phyloP scores from a whole-genome alignment of 768 basidiomycete species.

The Tulasnella sp. region DNA sequence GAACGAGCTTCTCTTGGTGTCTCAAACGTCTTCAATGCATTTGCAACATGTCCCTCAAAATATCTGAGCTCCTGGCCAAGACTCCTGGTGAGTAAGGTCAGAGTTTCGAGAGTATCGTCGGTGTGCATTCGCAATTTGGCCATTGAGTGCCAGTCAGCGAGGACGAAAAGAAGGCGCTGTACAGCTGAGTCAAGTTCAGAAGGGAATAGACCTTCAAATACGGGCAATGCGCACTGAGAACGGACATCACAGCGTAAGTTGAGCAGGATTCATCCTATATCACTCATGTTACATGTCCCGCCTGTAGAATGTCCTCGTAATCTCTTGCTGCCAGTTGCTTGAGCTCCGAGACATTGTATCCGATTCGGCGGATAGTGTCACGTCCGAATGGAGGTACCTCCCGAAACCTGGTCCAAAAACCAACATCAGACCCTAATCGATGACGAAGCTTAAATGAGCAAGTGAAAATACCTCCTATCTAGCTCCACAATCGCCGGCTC shows the following conservation, averaged over 20 bases:
- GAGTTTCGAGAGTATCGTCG: neutral
- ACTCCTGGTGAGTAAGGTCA: neutral
- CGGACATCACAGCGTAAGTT: neutral
- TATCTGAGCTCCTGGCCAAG: constrained; percentile 13
- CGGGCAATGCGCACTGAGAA: constrained; percentile 34
- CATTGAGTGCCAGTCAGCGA: constrained; percentile 28
- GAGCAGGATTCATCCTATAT: too few relatives aligned
- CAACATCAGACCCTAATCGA: too few relatives aligned
- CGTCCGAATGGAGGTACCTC: constrained; percentile 1
- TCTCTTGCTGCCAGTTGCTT: constrained; percentile 36
- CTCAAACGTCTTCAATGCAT: constrained; percentile 24
- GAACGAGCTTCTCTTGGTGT: neutral
- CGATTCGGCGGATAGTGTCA: constrained; percentile 25
- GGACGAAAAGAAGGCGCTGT: constrained; percentile 3
- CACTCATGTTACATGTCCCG: neutral
- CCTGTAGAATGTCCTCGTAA: constrained; percentile 43
- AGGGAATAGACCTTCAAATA: constrained; percentile 29
- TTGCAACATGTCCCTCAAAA: constrained; percentile 3
- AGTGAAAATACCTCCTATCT: neutral
- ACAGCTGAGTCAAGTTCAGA: constrained; percentile 21
- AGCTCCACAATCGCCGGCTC: neutral
- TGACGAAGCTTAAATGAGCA: neutral
- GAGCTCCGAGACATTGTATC: constrained; percentile 23
- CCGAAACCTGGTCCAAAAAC: neutral
- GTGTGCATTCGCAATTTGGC: constrained; percentile 35